These are phyloP conservation scores for Miamiensis avidus DNA, from an alignment of 169 alveolate species.

Conservation along the genomic window DNA sequence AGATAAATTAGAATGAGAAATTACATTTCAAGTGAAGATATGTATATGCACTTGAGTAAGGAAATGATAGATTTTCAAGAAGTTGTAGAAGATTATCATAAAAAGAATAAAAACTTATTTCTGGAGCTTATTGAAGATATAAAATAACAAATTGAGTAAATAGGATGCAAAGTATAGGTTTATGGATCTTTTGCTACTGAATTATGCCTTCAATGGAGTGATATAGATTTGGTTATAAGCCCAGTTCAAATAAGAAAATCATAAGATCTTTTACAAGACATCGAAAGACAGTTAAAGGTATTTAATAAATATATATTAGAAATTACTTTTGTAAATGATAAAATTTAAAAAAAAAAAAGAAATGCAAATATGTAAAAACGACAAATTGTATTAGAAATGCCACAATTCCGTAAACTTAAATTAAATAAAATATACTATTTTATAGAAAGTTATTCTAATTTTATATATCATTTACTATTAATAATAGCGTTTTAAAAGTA, in stretches of 20 bases:
- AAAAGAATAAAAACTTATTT: slow-evolving; percentile 15
- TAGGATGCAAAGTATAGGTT: slow-evolving; percentile 55
- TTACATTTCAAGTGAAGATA: too few species aligned
- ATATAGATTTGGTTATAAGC: slow-evolving; percentile 68
- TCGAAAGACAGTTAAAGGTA: neutral
- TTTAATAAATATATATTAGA: neutral
- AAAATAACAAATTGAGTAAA: slow-evolving; percentile 36
- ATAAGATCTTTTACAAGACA: neutral
- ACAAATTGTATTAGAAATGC: neutral
- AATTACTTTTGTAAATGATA: neutral
- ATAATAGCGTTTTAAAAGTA: slow-evolving; percentile 53
- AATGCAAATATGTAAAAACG: neutral
- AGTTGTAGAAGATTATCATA: slow-evolving; percentile 26
- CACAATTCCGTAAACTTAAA: neutral
- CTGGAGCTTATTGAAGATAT: slow-evolving; percentile 7
- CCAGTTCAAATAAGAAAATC: neutral
- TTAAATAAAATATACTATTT: too few species aligned
- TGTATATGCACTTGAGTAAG: neutral
- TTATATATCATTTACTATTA: too few species aligned
- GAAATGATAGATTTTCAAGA: slow-evolving; percentile 30
- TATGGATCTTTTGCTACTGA: slow-evolving; percentile 83
- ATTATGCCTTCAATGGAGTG: slow-evolving; percentile 81
- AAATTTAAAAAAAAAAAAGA: neutral
- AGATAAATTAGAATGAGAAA: neutral
- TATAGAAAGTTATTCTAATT: too few species aligned